These are phyloP conservation scores for Alternaria alternata DNA, from an alignment of 2,329 filamentous ascomycete genomes.

Conservation along the genomic window DNA sequence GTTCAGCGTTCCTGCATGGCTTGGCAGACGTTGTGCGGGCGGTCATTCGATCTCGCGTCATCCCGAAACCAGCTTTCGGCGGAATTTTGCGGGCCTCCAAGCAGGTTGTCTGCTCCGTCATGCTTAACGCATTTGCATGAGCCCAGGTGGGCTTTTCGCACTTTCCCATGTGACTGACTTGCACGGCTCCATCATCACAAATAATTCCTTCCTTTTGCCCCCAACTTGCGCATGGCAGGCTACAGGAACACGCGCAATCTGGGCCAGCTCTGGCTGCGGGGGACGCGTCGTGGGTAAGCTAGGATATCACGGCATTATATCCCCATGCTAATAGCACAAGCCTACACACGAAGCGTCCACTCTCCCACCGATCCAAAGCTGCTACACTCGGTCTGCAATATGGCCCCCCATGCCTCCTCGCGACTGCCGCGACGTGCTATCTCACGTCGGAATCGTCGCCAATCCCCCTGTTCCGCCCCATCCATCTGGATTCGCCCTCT, in stretches of 20 bases:
- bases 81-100: conserved; percentile 22
- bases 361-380: conserved; percentile 19
- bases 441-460: conserved; percentile 25
- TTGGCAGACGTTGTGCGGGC: conserved; percentile 30
- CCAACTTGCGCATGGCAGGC: conserved; percentile 33
- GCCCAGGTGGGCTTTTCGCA: conserved; percentile 28
- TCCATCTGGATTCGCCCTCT: conserved; percentile 42
- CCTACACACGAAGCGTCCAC: conserved; percentile 29
- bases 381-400: conserved; percentile 35
- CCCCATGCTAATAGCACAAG: conserved; percentile 27
- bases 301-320: neutral
- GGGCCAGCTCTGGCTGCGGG: conserved; percentile 39
- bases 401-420: conserved; percentile 39
- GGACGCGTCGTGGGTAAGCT: conserved; percentile 40
- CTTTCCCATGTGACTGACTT: conserved; percentile 4
- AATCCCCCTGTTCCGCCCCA: conserved; percentile 29
- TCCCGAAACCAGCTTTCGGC: conserved; percentile 28
- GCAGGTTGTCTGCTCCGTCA: conserved; percentile 33
- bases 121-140: conserved; percentile 36
- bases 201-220: neutral
- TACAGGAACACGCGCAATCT: conserved; percentile 34
- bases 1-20: conserved; percentile 28
- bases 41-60: conserved; percentile 20
- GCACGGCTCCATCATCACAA: conserved; percentile 2
- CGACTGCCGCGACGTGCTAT: conserved; percentile 33